phyloP scores from a whole-genome alignment of 2,329 filamentous ascomycete genomes.

The Biscogniauxia mediterranea region DNA sequence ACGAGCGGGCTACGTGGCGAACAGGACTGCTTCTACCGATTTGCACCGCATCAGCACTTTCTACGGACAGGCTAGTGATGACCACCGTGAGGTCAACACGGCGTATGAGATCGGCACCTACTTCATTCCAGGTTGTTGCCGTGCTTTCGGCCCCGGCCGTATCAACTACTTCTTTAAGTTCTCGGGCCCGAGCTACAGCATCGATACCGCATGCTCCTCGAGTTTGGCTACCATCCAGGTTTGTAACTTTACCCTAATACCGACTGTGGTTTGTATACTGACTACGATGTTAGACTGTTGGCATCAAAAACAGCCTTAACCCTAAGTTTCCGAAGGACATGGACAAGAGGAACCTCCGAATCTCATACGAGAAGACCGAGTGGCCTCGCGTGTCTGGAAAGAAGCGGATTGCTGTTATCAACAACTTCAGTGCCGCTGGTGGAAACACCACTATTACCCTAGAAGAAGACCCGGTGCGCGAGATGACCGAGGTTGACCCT shows the following conservation, averaged over 20 bases:
- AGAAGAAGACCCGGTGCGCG: constrained; percentile 41
- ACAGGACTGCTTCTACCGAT: constrained; percentile 4
- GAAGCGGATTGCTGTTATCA: constrained; percentile 33
- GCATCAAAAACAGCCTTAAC: background rate
- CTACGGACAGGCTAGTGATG: constrained; percentile 32
- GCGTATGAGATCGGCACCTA: constrained; percentile 16
- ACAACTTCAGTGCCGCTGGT: constrained; percentile 57
- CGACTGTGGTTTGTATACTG: too few relatives aligned
- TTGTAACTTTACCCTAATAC: too few relatives aligned
- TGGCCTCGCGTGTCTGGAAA: constrained; percentile 1
- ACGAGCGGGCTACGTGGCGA: constrained; percentile 23
- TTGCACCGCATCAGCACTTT: constrained; percentile 35
- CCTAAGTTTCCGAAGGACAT: background rate
- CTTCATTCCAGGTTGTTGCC: constrained; percentile 5
- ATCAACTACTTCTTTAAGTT: constrained; percentile 33
- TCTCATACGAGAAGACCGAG: background rate
- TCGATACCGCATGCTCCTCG: constrained; percentile 36
- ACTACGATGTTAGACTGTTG: background rate
- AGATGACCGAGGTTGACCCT: constrained; percentile 32
- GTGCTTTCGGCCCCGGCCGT: constrained; percentile 22
- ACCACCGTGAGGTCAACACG: constrained; percentile 37
- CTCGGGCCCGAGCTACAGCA: constrained; percentile 26
- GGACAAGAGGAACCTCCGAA: background rate
- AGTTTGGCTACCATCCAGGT: constrained; percentile 30
- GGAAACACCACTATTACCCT: constrained; percentile 54